A percentile compares a stretch with the other conserved stretches of the same genome.
Evolutionary conservation across 192 early-diverging fungal species (phyloP).

Genomic region (Backusella westeae): DNA sequence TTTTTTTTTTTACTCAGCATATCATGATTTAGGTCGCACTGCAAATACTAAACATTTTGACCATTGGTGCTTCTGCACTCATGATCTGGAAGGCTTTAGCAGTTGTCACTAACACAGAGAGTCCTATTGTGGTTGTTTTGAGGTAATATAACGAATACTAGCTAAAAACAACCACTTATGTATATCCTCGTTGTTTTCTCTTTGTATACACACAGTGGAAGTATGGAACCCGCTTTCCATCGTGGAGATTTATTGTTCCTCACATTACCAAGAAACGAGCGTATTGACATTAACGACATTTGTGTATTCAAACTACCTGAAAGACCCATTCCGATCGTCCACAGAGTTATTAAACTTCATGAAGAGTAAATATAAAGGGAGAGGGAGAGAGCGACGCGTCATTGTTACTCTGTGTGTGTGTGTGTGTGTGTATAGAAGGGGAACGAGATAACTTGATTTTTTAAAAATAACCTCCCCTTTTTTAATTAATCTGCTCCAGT

Average conservation of each 20-base stretch:
- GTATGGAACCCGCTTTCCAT: constrained; percentile 97
- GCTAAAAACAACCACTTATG: neutral
- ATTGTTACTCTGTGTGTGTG: neutral
- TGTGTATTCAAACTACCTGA: constrained; percentile 90
- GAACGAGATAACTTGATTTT: neutral
- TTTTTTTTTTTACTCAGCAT: neutral
- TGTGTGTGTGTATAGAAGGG: neutral
- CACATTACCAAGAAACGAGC: constrained; percentile 60
- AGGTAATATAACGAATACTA: constrained; percentile 45
- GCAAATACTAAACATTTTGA: constrained; percentile 85
- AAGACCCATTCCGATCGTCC: constrained; percentile 93
- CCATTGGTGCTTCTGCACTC: constrained; percentile 89
- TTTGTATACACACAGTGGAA: constrained; percentile 56
- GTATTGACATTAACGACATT: constrained; percentile 89
- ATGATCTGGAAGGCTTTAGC: constrained; percentile 96
- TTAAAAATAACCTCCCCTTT: neutral
- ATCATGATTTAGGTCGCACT: constrained; percentile 36
- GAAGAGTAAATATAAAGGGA: constrained; percentile 54
- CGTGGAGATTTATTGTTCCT: constrained; percentile 93
- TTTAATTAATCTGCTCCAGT: constrained; percentile 24
- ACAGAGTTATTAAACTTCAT: constrained; percentile 92
- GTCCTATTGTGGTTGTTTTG: constrained; percentile 95
- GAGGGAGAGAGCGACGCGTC: neutral
- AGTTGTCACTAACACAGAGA: constrained; percentile 86
- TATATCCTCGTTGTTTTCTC: neutral